Evolutionary conservation across 73 alveolate species (phyloP).

Genomic region (Paramecium pentaurelia): DNA sequence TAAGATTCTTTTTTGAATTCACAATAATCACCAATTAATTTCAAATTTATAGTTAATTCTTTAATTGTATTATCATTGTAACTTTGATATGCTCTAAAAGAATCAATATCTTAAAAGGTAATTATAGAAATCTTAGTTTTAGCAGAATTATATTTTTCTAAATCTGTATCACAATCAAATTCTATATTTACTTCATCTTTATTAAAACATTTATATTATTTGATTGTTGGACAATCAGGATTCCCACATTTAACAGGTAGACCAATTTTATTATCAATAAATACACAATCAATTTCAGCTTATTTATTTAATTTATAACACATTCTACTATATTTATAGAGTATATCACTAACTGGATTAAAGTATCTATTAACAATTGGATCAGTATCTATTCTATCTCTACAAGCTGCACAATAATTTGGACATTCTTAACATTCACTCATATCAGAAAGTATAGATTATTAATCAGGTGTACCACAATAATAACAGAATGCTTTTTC

Average conservation of each 20-base stretch:
- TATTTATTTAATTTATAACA: not conserved
- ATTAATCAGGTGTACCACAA: not conserved
- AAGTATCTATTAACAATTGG: not conserved
- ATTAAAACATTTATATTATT: not conserved
- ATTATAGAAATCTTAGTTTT: not conserved
- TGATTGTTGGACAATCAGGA: not conserved
- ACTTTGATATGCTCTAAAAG: not conserved
- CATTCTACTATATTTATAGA: not conserved
- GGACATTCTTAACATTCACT: slow-evolving; percentile 44
- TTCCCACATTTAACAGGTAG: not conserved
- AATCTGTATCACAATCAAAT: not conserved
- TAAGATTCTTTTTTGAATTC: not conserved
- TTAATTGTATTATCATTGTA: not conserved
- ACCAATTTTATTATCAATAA: not conserved
- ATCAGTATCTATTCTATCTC: not conserved
- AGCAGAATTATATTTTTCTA: not conserved
- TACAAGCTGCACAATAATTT: not conserved
- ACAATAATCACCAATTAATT: not conserved
- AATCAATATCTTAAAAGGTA: not conserved
- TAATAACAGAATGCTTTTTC: not conserved
- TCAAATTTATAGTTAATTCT: not conserved
- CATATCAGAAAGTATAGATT: not conserved
- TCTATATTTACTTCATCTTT: not conserved
- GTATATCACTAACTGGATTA: not conserved
- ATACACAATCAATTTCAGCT: not conserved